phyloP scores from a whole-genome alignment of 1,139 yeast genomes.

The Magnusiomyces suaveolens region DNA sequence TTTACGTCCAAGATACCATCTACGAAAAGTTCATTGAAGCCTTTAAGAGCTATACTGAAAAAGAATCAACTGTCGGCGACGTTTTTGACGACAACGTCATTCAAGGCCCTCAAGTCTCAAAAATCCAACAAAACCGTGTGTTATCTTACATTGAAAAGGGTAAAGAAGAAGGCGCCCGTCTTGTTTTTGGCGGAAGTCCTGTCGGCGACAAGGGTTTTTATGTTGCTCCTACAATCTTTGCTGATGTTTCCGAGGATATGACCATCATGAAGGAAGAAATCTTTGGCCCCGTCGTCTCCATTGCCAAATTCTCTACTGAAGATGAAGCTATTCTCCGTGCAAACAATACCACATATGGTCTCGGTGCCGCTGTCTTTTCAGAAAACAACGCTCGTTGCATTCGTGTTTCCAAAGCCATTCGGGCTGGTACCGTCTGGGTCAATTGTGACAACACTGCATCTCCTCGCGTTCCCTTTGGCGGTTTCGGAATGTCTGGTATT shows the following conservation, averaged over 20 bases:
- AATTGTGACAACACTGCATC: constrained; percentile 78
- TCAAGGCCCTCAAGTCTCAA: constrained; percentile 75
- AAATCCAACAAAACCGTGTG: constrained; percentile 59
- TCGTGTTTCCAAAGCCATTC: constrained; percentile 50
- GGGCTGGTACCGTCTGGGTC: constrained; percentile 76
- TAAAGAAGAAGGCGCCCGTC: constrained; percentile 59
- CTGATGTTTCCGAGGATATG: constrained; percentile 54
- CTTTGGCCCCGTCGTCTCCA: constrained; percentile 80
- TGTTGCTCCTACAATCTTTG: constrained; percentile 59
- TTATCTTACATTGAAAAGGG: constrained; percentile 59
- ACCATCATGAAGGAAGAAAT: constrained; percentile 61
- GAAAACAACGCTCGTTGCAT: constrained; percentile 47
- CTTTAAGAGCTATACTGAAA: constrained; percentile 49
- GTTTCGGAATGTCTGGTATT: constrained; percentile 70
- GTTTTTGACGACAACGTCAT: constrained; percentile 40
- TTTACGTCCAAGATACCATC: constrained; percentile 64
- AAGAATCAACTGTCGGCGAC: constrained; percentile 37
- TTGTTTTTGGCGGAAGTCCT: constrained; percentile 48
- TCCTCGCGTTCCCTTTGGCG: constrained; percentile 72
- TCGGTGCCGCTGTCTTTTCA: constrained; percentile 77
- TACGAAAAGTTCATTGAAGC: constrained; percentile 54
- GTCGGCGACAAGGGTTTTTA: constrained; percentile 56
- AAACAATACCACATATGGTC: constrained; percentile 64
- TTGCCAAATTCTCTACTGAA: constrained; percentile 55
- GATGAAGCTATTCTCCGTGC: constrained; percentile 74